Base-by-base conservation (phyloP, 768 basidiomycete species). In the Naganishia friedmannii region DNA sequence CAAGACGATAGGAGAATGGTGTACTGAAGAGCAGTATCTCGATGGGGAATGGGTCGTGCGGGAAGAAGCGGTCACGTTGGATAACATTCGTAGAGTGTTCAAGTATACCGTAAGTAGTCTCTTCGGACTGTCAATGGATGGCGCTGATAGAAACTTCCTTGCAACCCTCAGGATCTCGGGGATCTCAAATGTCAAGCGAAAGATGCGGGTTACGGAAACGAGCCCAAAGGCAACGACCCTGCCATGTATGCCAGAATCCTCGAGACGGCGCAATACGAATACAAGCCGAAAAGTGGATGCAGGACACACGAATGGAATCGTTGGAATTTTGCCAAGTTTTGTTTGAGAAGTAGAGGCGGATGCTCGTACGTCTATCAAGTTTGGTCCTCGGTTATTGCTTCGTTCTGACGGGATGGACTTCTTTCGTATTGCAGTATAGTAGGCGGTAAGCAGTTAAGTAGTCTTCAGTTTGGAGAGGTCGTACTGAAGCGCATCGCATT, bases 221-320 rank as follows among this genome's bases (percentile, higher is more conserved):
- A 56, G 19, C 55, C 31, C 26, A 28, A 28, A 32, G 55, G 32
- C 26, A 29, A 56, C 55, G 28, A 56, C n/a, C 55, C 55, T 9
- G 19, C 28, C 19, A 5, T 56, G 55, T 56, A 26, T 26, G 55
- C 28, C 19, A 5, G 55, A 19, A 56, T 29, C 4, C n/a, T 56
- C 29, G 55, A 56, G 31, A 56, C 55, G 28, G 55, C 55, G 26
- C 55, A 56, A n/a, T 56, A 29, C 31, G 55, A 56, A 32, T 56
- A 29, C 55, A 28, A 32, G 8, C 55, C 55, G 55, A 56, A 32
- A 32, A 28, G 55, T 32, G 28, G 55, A 32, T 56, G 55, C 32
- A 28, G 55, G 31, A 28, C 4, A 10, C 55, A 56, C 19, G 19
- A 28, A 19, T 56, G 55, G 55, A 32, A 56, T 19, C 26, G 55